A percentile compares a stretch with the other conserved stretches of the same genome.
Conservation (phyloP, 305 asterid species). For the Rubia occidens region DNA sequence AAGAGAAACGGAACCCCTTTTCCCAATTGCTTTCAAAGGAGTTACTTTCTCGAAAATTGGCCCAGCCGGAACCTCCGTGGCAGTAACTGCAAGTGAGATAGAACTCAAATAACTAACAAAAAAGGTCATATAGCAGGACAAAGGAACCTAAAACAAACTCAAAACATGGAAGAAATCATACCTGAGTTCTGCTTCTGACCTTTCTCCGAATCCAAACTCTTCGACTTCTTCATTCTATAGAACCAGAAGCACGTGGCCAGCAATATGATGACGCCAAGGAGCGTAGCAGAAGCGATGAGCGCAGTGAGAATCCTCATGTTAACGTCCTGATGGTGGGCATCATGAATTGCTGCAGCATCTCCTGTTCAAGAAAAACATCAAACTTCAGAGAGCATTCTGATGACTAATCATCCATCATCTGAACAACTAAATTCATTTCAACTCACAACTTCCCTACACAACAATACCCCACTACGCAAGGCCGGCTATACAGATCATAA, state of each 20-base stretch:
- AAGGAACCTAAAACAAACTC: conserved; percentile 3
- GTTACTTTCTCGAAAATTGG: conserved; percentile 51
- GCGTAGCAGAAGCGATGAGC: conserved; percentile 59
- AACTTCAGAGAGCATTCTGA: conserved; percentile 11
- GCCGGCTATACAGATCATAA: not conserved
- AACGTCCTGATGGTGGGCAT: conserved; percentile 59
- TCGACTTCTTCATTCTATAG: conserved; percentile 44
- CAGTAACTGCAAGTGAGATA: conserved; percentile 31
- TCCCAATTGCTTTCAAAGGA: conserved; percentile 38
- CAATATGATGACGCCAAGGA: conserved; percentile 44
- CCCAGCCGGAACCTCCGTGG: conserved; percentile 43
- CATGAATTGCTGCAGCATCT: conserved; percentile 33
- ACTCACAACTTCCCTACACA: not conserved
- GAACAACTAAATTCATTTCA: not conserved
- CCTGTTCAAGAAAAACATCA: conserved; percentile 25
- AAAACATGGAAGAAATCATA: conserved; percentile 20
- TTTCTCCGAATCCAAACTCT: conserved; percentile 32
- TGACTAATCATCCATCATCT: conserved; percentile 2
- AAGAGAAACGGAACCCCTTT: conserved; percentile 49
- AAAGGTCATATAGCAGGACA: not conserved
- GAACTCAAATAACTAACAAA: conserved; percentile 2
- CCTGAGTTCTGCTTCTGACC: conserved; percentile 41
- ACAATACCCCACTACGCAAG: not conserved
- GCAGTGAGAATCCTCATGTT: conserved; percentile 72
- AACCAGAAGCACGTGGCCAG: conserved; percentile 19